Conservation (phyloP, 2,329 filamentous ascomycete genomes). For the Microdochium nivale region DNA sequence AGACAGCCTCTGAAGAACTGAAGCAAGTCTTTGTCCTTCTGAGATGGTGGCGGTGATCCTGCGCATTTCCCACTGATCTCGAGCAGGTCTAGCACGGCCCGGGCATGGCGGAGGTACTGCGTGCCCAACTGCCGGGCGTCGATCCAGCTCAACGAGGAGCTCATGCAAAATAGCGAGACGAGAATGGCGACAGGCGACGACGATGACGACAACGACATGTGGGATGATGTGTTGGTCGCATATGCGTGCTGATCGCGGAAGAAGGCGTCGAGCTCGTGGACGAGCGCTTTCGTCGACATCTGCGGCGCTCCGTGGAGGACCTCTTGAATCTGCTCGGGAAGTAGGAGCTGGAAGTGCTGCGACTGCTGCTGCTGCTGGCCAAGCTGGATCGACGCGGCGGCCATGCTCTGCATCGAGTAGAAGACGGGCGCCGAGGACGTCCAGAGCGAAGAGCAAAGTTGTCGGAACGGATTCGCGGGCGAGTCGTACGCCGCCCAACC, state of each 20-base stretch:
- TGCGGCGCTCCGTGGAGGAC: conserved; percentile 11
- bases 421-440: conserved; percentile 13
- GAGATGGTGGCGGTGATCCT: not conserved
- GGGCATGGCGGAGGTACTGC: conserved; percentile 12
- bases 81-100: conserved; percentile 11
- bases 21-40: conserved; percentile 8
- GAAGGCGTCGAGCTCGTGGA: conserved; percentile 12
- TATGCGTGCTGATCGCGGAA: conserved; percentile 1
- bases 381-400: conserved; percentile 12
- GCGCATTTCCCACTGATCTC: conserved; percentile 4
- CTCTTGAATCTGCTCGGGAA: conserved; percentile 11
- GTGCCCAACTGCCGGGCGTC: conserved; percentile 14
- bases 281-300: conserved; percentile 13
- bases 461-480: conserved; percentile 14
- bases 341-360: not conserved
- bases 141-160: conserved; percentile 18
- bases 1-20: conserved; percentile 19
- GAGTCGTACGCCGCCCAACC: conserved; percentile 19
- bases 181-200: conserved; percentile 13
- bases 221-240: not conserved
- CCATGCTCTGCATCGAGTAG: conserved; percentile 16
- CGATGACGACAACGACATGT: no score
- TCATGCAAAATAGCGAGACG: conserved; percentile 18
- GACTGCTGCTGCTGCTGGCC: not conserved
- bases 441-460: conserved; percentile 13